Conservation (phyloP, 73 alveolate species). For the Uronychia setigera region DNA sequence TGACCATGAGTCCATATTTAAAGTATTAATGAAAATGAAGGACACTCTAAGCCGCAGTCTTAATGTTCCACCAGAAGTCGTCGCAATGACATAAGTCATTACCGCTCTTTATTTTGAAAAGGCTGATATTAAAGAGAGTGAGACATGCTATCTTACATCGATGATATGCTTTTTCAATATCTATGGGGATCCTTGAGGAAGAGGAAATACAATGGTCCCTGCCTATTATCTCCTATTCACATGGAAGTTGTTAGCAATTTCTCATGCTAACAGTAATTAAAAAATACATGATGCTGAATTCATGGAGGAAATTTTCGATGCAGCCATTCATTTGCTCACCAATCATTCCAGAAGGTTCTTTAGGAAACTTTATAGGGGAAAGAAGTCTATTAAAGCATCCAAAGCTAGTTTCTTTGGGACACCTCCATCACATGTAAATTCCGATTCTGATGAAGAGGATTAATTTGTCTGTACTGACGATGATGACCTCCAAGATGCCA, state of each 20-base stretch:
- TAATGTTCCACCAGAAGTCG: conserved; percentile 53
- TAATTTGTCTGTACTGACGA: too few relatives aligned
- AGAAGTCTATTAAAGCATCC: neutral
- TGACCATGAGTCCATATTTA: conserved; percentile 40
- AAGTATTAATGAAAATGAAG: conserved; percentile 38
- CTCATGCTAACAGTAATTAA: conserved; percentile 48
- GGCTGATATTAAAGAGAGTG: conserved; percentile 53
- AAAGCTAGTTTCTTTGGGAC: neutral
- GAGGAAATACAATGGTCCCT: conserved; percentile 52
- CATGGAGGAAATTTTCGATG: conserved; percentile 63
- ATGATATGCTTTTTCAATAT: conserved; percentile 46
- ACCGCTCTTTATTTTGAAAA: conserved; percentile 64
- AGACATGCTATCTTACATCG: conserved; percentile 56
- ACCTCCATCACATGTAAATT: neutral
- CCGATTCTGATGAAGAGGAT: neutral
- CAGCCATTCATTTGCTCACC: conserved; percentile 16
- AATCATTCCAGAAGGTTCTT: conserved; percentile 20
- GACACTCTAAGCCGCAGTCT: conserved; percentile 28
- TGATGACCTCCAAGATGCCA: too few relatives aligned
- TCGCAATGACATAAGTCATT: conserved; percentile 49
- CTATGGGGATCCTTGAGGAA: conserved; percentile 82
- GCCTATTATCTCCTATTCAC: conserved; percentile 42
- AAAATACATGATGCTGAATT: conserved; percentile 60
- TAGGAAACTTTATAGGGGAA: neutral
- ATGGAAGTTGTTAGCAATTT: conserved; percentile 66